phyloP scores from a whole-genome alignment of 352 stramenopile genomes.

The Phytophthora megakarya region DNA sequence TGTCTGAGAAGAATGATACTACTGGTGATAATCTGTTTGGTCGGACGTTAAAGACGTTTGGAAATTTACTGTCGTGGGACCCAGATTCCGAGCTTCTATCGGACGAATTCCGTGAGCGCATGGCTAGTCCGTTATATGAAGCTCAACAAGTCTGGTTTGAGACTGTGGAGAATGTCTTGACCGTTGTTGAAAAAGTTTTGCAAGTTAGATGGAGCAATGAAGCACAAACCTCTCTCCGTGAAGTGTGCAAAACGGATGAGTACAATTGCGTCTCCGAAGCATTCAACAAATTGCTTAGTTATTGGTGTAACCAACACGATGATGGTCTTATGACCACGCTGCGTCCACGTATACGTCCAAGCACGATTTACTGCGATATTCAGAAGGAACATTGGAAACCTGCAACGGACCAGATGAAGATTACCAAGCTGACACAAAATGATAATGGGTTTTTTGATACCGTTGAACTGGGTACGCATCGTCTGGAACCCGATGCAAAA shows the following conservation, averaged over 20 bases:
- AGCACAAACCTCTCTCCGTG: constrained; percentile 5
- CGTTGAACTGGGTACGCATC: constrained; percentile 23
- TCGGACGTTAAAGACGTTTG: constrained; percentile 6
- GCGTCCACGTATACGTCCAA: neutral
- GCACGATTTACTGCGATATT: constrained; percentile 14
- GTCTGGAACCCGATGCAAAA: constrained; percentile 16
- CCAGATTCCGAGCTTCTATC: constrained; percentile 13
- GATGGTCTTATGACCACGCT: constrained; percentile 21
- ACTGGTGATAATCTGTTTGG: constrained; percentile 5
- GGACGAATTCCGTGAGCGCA: constrained; percentile 20
- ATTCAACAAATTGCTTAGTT: constrained; percentile 6
- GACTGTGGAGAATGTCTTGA: constrained; percentile 22
- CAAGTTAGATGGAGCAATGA: constrained; percentile 15
- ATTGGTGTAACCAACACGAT: constrained; percentile 21
- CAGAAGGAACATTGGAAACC: constrained; percentile 33
- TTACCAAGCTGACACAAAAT: constrained; percentile 25
- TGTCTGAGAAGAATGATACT: constrained; percentile 15
- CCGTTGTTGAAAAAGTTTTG: constrained; percentile 10
- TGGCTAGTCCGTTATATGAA: constrained; percentile 22
- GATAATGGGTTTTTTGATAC: constrained; percentile 13
- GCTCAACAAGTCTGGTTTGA: constrained; percentile 29
- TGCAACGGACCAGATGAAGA: constrained; percentile 33
- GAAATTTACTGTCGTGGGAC: neutral
- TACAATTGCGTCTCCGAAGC: constrained; percentile 15
- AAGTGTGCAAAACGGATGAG: constrained; percentile 18